These are phyloP conservation scores for Rhodotorula sp. DNA, from an alignment of 1,284 basidiomycete genomes.

Conservation along the genomic window DNA sequence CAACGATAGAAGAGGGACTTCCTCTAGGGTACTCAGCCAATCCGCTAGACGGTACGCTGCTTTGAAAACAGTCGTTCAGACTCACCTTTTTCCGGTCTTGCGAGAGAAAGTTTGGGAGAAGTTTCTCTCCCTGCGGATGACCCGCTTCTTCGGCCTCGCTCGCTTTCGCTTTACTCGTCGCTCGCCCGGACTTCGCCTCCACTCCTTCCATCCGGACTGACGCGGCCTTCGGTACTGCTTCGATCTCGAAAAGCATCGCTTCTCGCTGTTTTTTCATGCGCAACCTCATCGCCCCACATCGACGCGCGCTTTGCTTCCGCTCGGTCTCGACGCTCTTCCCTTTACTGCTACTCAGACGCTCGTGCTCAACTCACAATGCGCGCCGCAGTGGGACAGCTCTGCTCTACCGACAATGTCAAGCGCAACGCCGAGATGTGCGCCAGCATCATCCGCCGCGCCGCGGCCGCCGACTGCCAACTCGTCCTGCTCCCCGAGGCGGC, in stretches of 20 bases:
- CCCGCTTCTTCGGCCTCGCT: neutral
- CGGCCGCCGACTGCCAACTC: slow-evolving; percentile 51
- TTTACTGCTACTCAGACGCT: neutral
- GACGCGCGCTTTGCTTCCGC: neutral
- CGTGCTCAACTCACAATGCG: slow-evolving; percentile 24
- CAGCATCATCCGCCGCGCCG: slow-evolving; percentile 52
- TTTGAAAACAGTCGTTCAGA: slow-evolving; percentile 3
- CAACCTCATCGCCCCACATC: too few species aligned
- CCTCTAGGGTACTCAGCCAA: neutral
- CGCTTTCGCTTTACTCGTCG: neutral
- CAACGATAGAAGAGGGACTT: neutral
- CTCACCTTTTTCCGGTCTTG: neutral
- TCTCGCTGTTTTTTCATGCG: neutral
- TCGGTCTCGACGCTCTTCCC: neutral
- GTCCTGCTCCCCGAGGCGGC: slow-evolving; percentile 56
- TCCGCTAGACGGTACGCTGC: slow-evolving; percentile 2
- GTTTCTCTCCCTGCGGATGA: neutral
- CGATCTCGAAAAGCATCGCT: neutral
- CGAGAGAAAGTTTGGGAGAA: neutral
- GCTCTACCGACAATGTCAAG: slow-evolving; percentile 45
- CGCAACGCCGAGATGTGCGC: slow-evolving; percentile 49
- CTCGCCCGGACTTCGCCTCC: neutral
- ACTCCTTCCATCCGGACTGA: neutral
- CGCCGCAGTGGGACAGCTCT: slow-evolving; percentile 44
- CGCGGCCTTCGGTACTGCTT: neutral